Evolutionary conservation across 2,329 filamentous ascomycete genomes (phyloP).

Genomic region (Penicillium sp.): DNA sequence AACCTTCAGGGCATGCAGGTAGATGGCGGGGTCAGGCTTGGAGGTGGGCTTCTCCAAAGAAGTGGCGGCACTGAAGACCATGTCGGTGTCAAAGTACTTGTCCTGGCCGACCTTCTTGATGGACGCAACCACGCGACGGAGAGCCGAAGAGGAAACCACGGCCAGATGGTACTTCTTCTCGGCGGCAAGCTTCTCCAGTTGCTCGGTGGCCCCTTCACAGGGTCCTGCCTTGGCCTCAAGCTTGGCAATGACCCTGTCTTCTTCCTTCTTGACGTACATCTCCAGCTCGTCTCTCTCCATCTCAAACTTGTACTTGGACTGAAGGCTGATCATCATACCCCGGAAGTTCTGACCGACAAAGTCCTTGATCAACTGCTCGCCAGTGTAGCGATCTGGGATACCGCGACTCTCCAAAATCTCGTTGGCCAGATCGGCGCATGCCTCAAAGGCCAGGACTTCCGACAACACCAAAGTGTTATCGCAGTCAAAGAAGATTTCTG

Average conservation of each 20-base stretch:
- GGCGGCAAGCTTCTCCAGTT: constrained; percentile 59
- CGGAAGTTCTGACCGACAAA: constrained; percentile 95
- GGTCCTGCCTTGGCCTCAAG: constrained; percentile 62
- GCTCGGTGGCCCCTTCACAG: constrained; percentile 61
- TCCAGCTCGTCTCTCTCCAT: constrained; percentile 65
- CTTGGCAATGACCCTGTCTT: constrained; percentile 77
- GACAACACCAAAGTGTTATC: constrained; percentile 92
- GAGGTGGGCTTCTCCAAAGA: constrained; percentile 72
- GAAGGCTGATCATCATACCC: constrained; percentile 75
- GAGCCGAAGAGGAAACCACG: constrained; percentile 74
- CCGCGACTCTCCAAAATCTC: constrained; percentile 66
- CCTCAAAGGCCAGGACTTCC: constrained; percentile 85
- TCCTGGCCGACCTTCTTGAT: constrained; percentile 73
- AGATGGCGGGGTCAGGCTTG: constrained; percentile 88
- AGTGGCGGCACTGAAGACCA: constrained; percentile 76
- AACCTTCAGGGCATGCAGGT: constrained; percentile 68
- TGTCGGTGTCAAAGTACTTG: constrained; percentile 69
- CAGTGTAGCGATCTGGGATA: constrained; percentile 66
- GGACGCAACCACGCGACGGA: constrained; percentile 69
- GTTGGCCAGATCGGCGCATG: constrained; percentile 83
- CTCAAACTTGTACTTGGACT: constrained; percentile 67
- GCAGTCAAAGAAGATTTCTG: constrained; percentile 64
- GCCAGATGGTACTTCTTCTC: constrained; percentile 64
- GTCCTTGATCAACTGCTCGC: constrained; percentile 70
- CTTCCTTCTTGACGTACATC: constrained; percentile 67